Conservation (phyloP, 176 grass and related monocot species). For the Oryza officinalis region DNA sequence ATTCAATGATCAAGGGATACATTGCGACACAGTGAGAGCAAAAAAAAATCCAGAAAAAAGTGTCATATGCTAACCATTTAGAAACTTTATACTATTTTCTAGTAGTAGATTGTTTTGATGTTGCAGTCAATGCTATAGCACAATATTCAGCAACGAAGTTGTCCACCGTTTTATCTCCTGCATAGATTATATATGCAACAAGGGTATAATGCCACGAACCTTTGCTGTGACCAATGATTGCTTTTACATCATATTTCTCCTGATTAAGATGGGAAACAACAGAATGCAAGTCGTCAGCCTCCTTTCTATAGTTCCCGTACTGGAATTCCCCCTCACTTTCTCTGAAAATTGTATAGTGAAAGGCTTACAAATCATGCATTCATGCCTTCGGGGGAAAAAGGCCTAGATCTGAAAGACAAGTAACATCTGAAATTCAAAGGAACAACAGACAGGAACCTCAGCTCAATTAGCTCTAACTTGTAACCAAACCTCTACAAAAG, state of each 20-base stretch:
- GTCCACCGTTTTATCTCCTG: neutral
- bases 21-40: too few relatives aligned
- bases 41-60: too few relatives aligned
- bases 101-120: neutral
- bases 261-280: slow-evolving; percentile 51
- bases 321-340: slow-evolving; percentile 78
- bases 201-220: neutral
- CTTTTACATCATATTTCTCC: slow-evolving; percentile 61
- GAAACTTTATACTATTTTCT: too few relatives aligned
- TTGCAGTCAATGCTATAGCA: slow-evolving; percentile 10
- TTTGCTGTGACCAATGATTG: slow-evolving; percentile 69
- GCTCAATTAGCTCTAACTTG: neutral
- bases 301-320: slow-evolving; percentile 71
- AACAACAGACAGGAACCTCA: neutral
- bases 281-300: slow-evolving; percentile 70
- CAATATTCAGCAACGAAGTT: neutral
- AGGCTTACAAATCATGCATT: neutral
- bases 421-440: slow-evolving; percentile 3
- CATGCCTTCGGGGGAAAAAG: neutral
- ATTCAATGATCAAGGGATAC: too few relatives aligned
- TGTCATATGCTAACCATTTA: too few relatives aligned
- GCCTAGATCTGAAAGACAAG: neutral
- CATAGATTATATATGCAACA: neutral
- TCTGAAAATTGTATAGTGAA: slow-evolving; percentile 33
- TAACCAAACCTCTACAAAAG: neutral